Evolutionary conservation across 2,329 filamentous ascomycete genomes (phyloP).

Genomic region (Sarocladium brachiariae): DNA sequence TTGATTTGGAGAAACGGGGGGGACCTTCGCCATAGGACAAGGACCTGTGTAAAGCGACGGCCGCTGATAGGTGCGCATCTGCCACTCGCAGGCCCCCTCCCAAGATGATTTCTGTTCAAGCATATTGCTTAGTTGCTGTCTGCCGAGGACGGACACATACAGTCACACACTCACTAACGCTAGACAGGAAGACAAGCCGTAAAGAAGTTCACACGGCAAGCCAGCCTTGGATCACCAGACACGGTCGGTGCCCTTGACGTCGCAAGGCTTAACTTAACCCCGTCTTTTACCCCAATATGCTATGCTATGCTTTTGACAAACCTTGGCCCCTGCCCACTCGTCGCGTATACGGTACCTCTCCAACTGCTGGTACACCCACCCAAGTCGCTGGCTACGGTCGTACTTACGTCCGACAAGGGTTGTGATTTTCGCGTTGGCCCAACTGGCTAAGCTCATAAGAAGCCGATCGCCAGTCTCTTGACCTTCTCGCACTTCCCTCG

Average conservation of each 20-base stretch:
- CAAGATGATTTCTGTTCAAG: background rate
- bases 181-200: no score
- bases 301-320: background rate
- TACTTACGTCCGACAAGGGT: background rate
- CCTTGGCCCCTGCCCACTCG: background rate
- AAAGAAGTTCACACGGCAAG: background rate
- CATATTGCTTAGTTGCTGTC: background rate
- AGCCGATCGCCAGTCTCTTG: background rate
- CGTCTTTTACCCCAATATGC: constrained; percentile 1
- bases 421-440: background rate
- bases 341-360: background rate
- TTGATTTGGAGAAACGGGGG: background rate
- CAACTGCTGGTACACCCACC: background rate
- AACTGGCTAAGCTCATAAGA: constrained; percentile 3
- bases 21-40: background rate
- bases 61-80: constrained; percentile 7
- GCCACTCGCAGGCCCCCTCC: background rate
- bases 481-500: no score
- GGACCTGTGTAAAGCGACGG: background rate
- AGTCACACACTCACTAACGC: no score
- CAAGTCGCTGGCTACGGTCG: no score
- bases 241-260: background rate
- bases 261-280: constrained; percentile 2
- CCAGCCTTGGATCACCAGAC: background rate
- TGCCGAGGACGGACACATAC: background rate